Percentiles rank a stretch among this genome's conserved stretches.
These are phyloP conservation scores for Prototheca stagnorum DNA, from an alignment of 163 green algal species.

Conservation along the genomic window DNA sequence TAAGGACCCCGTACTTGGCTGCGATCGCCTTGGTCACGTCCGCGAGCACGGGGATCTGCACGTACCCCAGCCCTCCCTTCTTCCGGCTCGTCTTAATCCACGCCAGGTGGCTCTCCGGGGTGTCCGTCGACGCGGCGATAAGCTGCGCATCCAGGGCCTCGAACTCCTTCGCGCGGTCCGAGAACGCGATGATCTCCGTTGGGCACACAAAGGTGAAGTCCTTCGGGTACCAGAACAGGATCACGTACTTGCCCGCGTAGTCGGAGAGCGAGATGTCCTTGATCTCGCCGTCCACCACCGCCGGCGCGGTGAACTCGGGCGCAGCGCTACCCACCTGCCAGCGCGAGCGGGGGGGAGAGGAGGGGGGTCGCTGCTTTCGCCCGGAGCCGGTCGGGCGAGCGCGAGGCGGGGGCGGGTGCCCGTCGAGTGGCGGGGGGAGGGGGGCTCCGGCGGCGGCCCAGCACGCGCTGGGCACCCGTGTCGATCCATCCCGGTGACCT, in stretches of 20 bases:
- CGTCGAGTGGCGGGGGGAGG: slow-evolving; percentile 16
- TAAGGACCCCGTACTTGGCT: slow-evolving; percentile 53
- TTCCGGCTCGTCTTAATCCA: slow-evolving; percentile 72
- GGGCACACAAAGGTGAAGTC: slow-evolving; percentile 78
- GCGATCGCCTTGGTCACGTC: slow-evolving; percentile 55
- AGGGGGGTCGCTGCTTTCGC: not conserved
- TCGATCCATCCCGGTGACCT: too few relatives aligned
- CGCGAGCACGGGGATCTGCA: slow-evolving; percentile 63
- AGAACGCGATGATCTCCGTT: slow-evolving; percentile 78
- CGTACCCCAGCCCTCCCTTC: slow-evolving; percentile 59
- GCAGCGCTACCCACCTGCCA: not conserved
- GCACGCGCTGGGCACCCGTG: not conserved
- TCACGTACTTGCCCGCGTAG: slow-evolving; percentile 50
- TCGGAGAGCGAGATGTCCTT: slow-evolving; percentile 42
- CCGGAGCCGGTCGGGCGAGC: not conserved
- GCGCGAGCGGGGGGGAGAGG: not conserved
- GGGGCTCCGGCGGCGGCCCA: slow-evolving; percentile 12
- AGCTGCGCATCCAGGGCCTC: slow-evolving; percentile 49
- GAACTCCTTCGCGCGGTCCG: slow-evolving; percentile 63
- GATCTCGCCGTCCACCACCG: slow-evolving; percentile 48
- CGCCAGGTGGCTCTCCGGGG: slow-evolving; percentile 56
- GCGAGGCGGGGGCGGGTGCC: not conserved
- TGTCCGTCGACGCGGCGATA: slow-evolving; percentile 53
- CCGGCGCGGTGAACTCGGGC: slow-evolving; percentile 10
- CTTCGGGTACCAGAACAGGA: slow-evolving; percentile 19